A percentile compares a stretch with the other conserved stretches of the same genome.
phyloP scores from a whole-genome alignment of 1,284 basidiomycete genomes.

The Veloboletus limbatus region DNA sequence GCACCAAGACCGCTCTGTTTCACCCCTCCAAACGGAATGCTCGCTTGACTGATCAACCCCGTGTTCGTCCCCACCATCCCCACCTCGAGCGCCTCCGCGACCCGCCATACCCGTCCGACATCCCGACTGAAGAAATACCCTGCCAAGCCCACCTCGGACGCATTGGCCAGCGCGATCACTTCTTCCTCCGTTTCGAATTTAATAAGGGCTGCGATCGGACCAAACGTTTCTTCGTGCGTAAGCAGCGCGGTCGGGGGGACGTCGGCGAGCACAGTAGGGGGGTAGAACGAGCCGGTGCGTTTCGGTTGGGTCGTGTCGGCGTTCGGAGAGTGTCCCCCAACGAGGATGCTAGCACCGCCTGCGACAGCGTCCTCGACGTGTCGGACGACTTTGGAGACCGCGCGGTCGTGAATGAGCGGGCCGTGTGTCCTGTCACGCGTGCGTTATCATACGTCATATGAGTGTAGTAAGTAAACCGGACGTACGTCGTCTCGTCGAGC shows the following conservation, averaged over 20 bases:
- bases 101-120: slow-evolving; percentile 88
- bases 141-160: slow-evolving; percentile 83
- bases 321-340: slow-evolving; percentile 68
- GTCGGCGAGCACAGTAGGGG: slow-evolving; percentile 87
- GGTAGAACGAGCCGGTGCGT: slow-evolving; percentile 66
- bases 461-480: too few relatives aligned
- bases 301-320: slow-evolving; percentile 43
- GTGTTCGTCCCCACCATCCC: slow-evolving; percentile 96
- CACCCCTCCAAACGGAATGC: slow-evolving; percentile 91
- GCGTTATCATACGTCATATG: too few relatives aligned
- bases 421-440: slow-evolving; percentile 78
- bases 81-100: slow-evolving; percentile 96
- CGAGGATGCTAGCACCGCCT: slow-evolving; percentile 83
- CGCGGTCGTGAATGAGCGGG: slow-evolving; percentile 86
- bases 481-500: slow-evolving; percentile 74
- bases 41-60: slow-evolving; percentile 75
- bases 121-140: slow-evolving; percentile 94
- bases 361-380: slow-evolving; percentile 87
- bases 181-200: slow-evolving; percentile 94
- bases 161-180: slow-evolving; percentile 84
- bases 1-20: slow-evolving; percentile 80
- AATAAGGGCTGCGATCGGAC: slow-evolving; percentile 74
- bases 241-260: slow-evolving; percentile 69
- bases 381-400: slow-evolving; percentile 81
- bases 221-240: slow-evolving; percentile 84